Evolutionary conservation across 2,329 filamentous ascomycete genomes (phyloP), one percentile per base, ranked within the genome.

Genomic region (Colletotrichum tropicicola): DNA sequence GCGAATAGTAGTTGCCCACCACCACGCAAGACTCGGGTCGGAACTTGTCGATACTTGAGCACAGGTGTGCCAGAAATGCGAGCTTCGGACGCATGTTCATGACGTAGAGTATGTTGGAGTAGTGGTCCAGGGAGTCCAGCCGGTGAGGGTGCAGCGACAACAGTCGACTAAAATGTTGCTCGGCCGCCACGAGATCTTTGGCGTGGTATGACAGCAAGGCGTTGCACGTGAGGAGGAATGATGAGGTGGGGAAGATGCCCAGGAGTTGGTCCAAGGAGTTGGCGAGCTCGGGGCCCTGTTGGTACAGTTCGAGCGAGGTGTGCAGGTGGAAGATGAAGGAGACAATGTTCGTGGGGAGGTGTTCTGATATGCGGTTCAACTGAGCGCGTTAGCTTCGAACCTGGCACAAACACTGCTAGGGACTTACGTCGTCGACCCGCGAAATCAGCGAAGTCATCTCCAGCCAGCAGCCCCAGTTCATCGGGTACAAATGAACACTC

Each of bases 381-480:
- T 94, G 72, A 15, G 32, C 19, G 44, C 12, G 66, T 80, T 70
- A 80, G 78, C 41, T 23, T 27, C 3, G 5, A n/a, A 13, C 5
- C n/a, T 5, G 35, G 30, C 13, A 17, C 10, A 25, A 9, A 23
- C 19, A n/a, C n/a, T 8, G n/a, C 6, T n/a, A n/a, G 13, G 3
- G 66, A 81, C 89, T 78, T 78, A 96, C 91, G 78, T 97, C 93
- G 77, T 98, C 94, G 8, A 91, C 85, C 32, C 91, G 89, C 35
- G 89, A 88, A 65, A 97, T 87, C 25, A 98, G 83, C 39, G 90
- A 90, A 4, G 92, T 92, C 76, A 99, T 87, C 79, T 99, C 96
- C 63, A 96, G 86, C 96, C 96, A 99, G 67, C 94, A 94, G 7
- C 94, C 93, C 96, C 96, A 99, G 74, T 98, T 97, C 87, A 94